Base-by-base conservation (phyloP, 2,329 filamentous ascomycete species). In the Pezicula neosporulosa region DNA sequence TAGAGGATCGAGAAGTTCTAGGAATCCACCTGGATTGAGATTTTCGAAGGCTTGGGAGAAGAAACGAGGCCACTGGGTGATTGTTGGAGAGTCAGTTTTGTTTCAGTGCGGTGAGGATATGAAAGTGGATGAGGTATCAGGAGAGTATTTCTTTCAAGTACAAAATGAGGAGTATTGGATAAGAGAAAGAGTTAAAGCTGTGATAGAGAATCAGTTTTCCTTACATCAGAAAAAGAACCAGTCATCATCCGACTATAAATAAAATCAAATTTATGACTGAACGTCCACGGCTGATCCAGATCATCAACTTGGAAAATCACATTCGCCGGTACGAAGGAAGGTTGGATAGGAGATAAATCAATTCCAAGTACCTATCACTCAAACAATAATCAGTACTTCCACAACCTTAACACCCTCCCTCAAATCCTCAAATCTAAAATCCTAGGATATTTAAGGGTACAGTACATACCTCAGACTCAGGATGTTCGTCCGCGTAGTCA, bases 291-390 rank as follows among this genome's bases (percentile, higher is more conserved):
- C 50, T 72, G 72, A 62, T 83, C 80, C 30, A 77, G 72, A 53
- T 83, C 80, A 51, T 83, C 80, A 13, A 83, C 72, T 60, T 79
- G 68, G 56, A 81, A 82, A 30, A 71, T 69, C 24, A 80, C 72
- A 55, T 82, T 82, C 3, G 78, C 74, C 5, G 79, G 80, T 27
- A 49, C 1, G 36, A 49, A 4, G 24, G 48, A 39, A 12, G 37
- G 37, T 18, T 39, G 37, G 2, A 39, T 18, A 16, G 13, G 7
- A 39, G 19, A 18, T 21, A 21, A 21, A 21, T 21, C 21, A 21
- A 39, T 39, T 39, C 19, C 19, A 39, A 18, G 7, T 39, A 13
- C 16, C 16, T 37, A 37, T 13, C 16, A 16, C 16, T 37, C 35
- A 16, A 37, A 16, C 3, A 37, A 3, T n/a, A n/a, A 10, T 81